A percentile compares a stretch with the other conserved stretches of the same genome.
Evolutionary conservation across 2,329 filamentous ascomycete genomes (phyloP).

Genomic region (Onygenales sp.): DNA sequence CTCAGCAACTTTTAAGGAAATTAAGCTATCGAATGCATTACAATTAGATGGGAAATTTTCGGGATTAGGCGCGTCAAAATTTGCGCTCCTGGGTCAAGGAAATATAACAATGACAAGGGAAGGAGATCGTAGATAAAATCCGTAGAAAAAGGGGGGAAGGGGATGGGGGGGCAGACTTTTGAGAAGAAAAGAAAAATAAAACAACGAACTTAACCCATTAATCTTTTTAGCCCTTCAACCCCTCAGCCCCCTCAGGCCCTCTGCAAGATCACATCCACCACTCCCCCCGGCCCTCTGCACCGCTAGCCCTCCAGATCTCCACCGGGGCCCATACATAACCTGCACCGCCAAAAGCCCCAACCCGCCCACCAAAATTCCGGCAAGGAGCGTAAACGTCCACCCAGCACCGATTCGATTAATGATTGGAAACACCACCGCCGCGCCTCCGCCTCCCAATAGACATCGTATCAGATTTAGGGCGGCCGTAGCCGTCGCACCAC

Average conservation of each 20-base stretch:
- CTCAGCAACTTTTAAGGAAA: too few species aligned
- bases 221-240: not conserved
- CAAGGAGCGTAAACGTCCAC: conserved; percentile 39
- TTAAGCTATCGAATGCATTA: too few species aligned
- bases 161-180: too few species aligned
- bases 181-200: not conserved
- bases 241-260: not conserved
- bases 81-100: too few species aligned
- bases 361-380: not conserved
- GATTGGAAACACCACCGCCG: conserved; percentile 42
- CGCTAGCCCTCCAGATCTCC: not conserved
- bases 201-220: not conserved
- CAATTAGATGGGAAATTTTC: too few species aligned
- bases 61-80: too few species aligned
- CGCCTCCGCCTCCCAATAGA: conserved; percentile 43
- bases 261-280: not conserved
- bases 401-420: conserved; percentile 39
- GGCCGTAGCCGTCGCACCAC: conserved; percentile 44
- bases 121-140: too few species aligned
- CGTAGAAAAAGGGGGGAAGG: not conserved
- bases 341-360: not conserved
- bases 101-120: too few species aligned
- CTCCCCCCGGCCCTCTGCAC: not conserved
- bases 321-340: conserved; percentile 1
- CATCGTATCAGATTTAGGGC: conserved; percentile 46